Percentiles rank a stretch among this genome's conserved stretches.
phyloP scores from a whole-genome alignment of 352 stramenopile species.

The Peronospora tabacina region DNA sequence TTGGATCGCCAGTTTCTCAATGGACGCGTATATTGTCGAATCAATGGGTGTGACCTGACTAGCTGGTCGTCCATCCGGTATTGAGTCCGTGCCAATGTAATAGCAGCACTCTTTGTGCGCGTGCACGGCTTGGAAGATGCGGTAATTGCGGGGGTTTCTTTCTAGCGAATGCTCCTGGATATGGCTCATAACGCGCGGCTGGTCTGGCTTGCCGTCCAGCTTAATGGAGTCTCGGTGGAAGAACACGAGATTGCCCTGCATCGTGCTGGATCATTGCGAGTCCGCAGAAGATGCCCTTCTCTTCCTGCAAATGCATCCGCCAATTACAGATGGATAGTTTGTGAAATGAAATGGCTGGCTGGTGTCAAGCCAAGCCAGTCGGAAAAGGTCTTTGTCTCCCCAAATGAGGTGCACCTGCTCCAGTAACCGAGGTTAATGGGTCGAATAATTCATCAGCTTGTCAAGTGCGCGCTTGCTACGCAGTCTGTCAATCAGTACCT shows the following conservation, averaged over 20 bases:
- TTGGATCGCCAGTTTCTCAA: constrained; percentile 73
- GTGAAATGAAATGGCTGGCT: constrained; percentile 79
- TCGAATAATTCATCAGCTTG: constrained; percentile 85
- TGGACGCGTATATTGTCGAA: constrained; percentile 62
- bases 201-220: constrained; percentile 54
- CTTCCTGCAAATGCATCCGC: constrained; percentile 48
- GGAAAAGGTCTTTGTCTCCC: constrained; percentile 85
- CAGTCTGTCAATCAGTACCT: constrained; percentile 78
- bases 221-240: constrained; percentile 86
- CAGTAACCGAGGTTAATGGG: constrained; percentile 54
- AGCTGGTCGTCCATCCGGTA: constrained; percentile 54
- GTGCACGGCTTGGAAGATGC: constrained; percentile 76
- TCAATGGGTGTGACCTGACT: constrained; percentile 62
- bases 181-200: constrained; percentile 73
- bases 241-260: constrained; percentile 72
- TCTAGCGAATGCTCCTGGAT: constrained; percentile 75
- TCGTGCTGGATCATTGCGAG: constrained; percentile 85
- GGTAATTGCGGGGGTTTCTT: constrained; percentile 61
- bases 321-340: constrained; percentile 55
- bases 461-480: constrained; percentile 67
- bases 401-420: constrained; percentile 75
- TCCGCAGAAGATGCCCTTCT: constrained; percentile 75
- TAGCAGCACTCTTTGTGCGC: constrained; percentile 83
- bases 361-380: constrained; percentile 70
- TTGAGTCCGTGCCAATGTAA: constrained; percentile 68